Conservation (phyloP, 768 basidiomycete genomes). For the Rhodotorula kratochvilovae region DNA sequence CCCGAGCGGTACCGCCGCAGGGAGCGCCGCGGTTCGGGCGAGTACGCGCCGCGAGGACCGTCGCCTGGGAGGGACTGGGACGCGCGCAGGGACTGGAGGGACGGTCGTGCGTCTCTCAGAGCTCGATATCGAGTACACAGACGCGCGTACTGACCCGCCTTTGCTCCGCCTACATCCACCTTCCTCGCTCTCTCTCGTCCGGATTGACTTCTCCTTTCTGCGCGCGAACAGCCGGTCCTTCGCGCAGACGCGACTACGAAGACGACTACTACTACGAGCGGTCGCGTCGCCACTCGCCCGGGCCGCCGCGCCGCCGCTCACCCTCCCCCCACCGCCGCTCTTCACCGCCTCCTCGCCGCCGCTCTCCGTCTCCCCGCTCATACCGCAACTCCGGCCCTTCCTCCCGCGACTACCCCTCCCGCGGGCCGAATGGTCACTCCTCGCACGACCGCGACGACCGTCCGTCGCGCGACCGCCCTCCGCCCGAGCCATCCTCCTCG, state of each 20-base stretch:
- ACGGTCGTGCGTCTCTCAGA: background rate
- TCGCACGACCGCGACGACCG: background rate
- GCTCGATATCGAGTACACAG: too few species aligned
- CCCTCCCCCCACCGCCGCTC: background rate
- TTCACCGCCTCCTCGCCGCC: slow-evolving; percentile 6
- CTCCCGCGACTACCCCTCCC: background rate
- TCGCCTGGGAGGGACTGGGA: background rate
- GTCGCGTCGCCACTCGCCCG: background rate
- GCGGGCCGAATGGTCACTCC: background rate
- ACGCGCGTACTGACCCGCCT: background rate
- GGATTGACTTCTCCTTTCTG: background rate
- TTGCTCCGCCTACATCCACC: background rate
- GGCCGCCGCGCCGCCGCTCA: background rate
- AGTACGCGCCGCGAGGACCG: background rate
- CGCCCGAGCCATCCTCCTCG: too few species aligned
- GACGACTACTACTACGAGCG: background rate
- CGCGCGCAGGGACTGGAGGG: background rate
- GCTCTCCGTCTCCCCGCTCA: background rate
- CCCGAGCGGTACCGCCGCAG: background rate
- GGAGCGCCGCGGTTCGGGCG: background rate
- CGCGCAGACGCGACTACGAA: background rate
- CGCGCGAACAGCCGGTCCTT: background rate
- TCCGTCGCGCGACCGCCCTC: background rate
- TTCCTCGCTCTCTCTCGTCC: background rate
- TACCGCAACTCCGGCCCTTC: background rate